These are phyloP conservation scores for Asclepias syriaca DNA, from an alignment of 257 asterid species.

Conservation along the genomic window DNA sequence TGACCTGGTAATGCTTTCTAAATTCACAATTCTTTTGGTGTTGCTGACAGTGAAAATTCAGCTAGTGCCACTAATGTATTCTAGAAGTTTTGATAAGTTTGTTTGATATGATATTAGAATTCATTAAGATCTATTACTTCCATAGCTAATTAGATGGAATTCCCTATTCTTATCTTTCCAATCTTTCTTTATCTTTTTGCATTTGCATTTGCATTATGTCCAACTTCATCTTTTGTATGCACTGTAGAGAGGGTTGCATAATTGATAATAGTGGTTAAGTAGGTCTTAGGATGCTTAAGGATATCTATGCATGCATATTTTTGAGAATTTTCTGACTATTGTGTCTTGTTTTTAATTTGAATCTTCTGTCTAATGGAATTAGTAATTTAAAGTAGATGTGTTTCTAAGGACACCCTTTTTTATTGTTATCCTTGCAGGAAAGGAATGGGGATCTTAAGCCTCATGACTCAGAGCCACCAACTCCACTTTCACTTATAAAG, in stretches of 20 bases:
- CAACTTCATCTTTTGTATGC: too few relatives aligned
- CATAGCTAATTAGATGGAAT: not conserved
- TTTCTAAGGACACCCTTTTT: slow-evolving; percentile 1
- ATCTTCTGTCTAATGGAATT: not conserved
- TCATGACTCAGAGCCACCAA: slow-evolving; percentile 70
- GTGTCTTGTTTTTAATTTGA: not conserved
- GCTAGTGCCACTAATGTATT: not conserved
- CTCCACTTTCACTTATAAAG: slow-evolving; percentile 63
- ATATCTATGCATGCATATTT: not conserved
- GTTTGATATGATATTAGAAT: not conserved
- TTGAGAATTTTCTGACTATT: not conserved
- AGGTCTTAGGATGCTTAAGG: too few relatives aligned
- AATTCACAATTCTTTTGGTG: not conserved
- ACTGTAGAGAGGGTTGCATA: too few relatives aligned
- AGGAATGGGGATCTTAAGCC: slow-evolving; percentile 66
- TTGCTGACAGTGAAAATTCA: not conserved
- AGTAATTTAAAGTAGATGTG: not conserved
- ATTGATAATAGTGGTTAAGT: too few relatives aligned
- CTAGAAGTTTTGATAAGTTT: not conserved
- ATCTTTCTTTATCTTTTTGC: not conserved
- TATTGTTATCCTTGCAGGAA: slow-evolving; percentile 47
- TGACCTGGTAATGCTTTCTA: slow-evolving; percentile 51
- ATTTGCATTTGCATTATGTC: not conserved
- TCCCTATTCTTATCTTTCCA: not conserved
- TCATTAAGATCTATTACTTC: not conserved